Percentiles rank a stretch among this genome's conserved stretches.
These are phyloP conservation scores for Fusarium globosum DNA, from an alignment of 2,329 filamentous ascomycete genomes.

Conservation along the genomic window DNA sequence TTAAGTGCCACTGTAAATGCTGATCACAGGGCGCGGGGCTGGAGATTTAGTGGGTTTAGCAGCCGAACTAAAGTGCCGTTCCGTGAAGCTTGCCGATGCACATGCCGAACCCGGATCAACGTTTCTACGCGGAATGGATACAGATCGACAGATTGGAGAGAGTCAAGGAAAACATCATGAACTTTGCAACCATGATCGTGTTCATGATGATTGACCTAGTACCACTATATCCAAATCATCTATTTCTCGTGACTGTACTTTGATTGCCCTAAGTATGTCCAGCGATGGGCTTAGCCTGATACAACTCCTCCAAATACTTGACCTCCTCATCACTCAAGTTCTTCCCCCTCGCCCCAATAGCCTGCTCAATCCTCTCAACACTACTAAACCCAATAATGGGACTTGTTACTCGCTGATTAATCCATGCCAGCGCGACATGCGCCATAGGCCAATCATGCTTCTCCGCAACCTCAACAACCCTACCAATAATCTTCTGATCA, in stretches of 20 bases:
- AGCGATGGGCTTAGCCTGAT: slow-evolving; percentile 23
- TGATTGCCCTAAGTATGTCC: background rate
- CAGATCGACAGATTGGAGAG: fast-evolving
- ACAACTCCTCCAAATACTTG: slow-evolving; percentile 28
- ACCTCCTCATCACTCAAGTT: slow-evolving; percentile 12
- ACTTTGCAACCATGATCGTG: fast-evolving
- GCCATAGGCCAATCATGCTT: slow-evolving; percentile 31
- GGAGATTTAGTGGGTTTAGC: background rate
- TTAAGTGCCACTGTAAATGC: background rate
- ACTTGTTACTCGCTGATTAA: slow-evolving; percentile 16
- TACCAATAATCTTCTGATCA: slow-evolving; percentile 14
- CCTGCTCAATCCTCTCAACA: slow-evolving; percentile 33
- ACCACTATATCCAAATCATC: fast-evolving
- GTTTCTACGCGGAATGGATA: background rate
- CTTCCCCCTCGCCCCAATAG: slow-evolving; percentile 22
- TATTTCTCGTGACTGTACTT: fast-evolving
- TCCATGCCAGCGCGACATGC: slow-evolving; percentile 34
- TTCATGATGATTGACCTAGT: fast-evolving
- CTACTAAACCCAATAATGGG: slow-evolving; percentile 34
- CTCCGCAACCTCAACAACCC: slow-evolving; percentile 19
- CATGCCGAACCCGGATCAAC: background rate
- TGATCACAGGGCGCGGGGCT: background rate
- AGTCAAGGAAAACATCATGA: background rate
- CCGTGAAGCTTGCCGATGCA: slow-evolving; percentile 15
- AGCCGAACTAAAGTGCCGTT: slow-evolving; percentile 15